A percentile compares a stretch with the other conserved stretches of the same genome.
These are phyloP conservation scores for Punica granatum DNA, from an alignment of 345 rosid genomes.

Conservation along the genomic window DNA sequence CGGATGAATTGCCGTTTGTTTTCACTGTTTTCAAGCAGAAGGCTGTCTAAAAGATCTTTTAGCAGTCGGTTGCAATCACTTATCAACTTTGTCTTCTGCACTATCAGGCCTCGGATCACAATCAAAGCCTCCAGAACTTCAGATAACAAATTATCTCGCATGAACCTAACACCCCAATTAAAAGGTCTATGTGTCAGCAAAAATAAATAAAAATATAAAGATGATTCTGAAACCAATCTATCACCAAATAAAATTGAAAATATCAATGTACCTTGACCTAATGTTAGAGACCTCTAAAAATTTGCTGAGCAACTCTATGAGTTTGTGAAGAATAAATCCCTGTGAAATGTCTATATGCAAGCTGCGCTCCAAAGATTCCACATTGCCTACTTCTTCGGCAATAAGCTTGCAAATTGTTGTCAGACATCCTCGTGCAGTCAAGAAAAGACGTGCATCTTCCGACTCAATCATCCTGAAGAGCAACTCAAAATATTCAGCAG, in stretches of 20 bases:
- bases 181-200: constrained; percentile 3
- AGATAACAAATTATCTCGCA: constrained; percentile 80
- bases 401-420: constrained; percentile 70
- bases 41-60: constrained; percentile 88
- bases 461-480: constrained; percentile 85
- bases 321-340: constrained; percentile 96
- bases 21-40: constrained; percentile 94
- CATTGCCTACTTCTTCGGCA: constrained; percentile 80
- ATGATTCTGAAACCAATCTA: constrained; percentile 2
- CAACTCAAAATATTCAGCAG: constrained; percentile 91
- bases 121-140: constrained; percentile 93
- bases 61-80: constrained; percentile 90
- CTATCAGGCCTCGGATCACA: constrained; percentile 87
- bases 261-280: constrained; percentile 64
- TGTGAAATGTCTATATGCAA: constrained; percentile 93
- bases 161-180: constrained; percentile 54
- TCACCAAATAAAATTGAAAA: not conserved
- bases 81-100: constrained; percentile 96
- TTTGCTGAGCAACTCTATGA: constrained; percentile 89
- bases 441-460: constrained; percentile 89
- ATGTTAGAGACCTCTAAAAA: constrained; percentile 86
- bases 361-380: constrained; percentile 89
- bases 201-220: not conserved
- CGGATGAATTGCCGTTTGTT: constrained; percentile 87
- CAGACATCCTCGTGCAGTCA: constrained; percentile 86